These are phyloP conservation scores for Plasmodium fragile DNA, from an alignment of 169 alveolate species.

Conservation along the genomic window DNA sequence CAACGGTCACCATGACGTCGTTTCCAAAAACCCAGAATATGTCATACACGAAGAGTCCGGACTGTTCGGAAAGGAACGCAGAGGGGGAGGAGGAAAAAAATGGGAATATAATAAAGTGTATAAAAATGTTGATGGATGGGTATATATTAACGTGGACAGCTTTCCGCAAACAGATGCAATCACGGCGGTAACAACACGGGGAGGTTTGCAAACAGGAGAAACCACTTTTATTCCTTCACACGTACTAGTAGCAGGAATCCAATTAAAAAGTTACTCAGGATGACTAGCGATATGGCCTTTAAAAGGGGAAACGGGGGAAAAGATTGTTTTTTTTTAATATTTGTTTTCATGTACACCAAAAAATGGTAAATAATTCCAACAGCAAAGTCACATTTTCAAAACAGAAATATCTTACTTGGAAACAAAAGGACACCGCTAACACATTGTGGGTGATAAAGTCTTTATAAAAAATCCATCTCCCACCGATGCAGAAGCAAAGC, in stretches of 20 bases:
- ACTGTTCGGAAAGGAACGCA: slow-evolving; percentile 2
- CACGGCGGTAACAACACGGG: not conserved
- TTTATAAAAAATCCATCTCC: slow-evolving; percentile 61
- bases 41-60: slow-evolving; percentile 93
- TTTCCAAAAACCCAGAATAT: slow-evolving; percentile 96
- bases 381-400: not conserved
- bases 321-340: not conserved
- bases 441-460: slow-evolving; percentile 68
- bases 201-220: not conserved
- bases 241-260: slow-evolving; percentile 62
- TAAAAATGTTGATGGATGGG: not conserved
- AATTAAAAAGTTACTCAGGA: slow-evolving; percentile 64
- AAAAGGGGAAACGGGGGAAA: not conserved
- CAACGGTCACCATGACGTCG: slow-evolving; percentile 96
- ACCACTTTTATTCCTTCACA: not conserved
- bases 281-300: slow-evolving; percentile 71
- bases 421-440: slow-evolving; percentile 75
- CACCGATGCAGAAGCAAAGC: slow-evolving; percentile 49
- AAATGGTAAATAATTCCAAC: not conserved
- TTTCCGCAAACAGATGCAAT: not conserved
- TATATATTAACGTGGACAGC: not conserved
- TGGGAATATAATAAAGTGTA: not conserved
- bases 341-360: not conserved
- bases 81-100: not conserved
- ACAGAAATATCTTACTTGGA: slow-evolving; percentile 29